Evolutionary conservation across 176 grass and related monocot species (phyloP).

Genomic region (Saccharum officinarum): DNA sequence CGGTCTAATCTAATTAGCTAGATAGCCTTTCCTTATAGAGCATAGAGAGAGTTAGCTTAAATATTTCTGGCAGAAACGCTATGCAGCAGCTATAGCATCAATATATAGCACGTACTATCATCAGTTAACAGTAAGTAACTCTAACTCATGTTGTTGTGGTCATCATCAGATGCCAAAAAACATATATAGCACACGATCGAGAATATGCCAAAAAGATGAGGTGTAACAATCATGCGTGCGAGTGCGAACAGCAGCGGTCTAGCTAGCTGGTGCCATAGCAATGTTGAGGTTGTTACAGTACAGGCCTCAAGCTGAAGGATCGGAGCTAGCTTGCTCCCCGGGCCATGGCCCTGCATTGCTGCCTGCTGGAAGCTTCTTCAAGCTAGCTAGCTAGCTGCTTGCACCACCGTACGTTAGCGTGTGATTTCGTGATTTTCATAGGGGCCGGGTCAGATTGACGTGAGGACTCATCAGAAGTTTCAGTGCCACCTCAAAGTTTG

Average conservation of each 20-base stretch:
- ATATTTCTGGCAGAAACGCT: neutral
- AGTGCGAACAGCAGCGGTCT: neutral
- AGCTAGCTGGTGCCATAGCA: slow-evolving; percentile 41
- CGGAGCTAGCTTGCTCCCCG: neutral
- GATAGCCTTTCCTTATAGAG: neutral
- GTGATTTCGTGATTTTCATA: neutral
- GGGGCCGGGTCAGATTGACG: neutral
- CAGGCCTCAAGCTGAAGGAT: slow-evolving; percentile 18
- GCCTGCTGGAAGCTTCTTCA: slow-evolving; percentile 28
- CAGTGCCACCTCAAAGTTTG: slow-evolving; percentile 68
- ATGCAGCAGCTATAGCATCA: neutral
- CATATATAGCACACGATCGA: neutral
- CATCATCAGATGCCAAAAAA: neutral
- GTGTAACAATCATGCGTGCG: slow-evolving; percentile 34
- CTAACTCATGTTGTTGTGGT: neutral
- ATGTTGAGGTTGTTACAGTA: slow-evolving; percentile 60
- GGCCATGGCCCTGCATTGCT: neutral
- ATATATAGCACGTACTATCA: no score
- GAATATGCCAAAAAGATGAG: slow-evolving; percentile 46
- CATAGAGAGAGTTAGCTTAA: neutral
- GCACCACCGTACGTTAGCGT: slow-evolving; percentile 7
- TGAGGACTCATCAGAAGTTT: slow-evolving; percentile 22
- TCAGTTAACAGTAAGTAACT: no score
- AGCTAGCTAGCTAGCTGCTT: slow-evolving; percentile 6
- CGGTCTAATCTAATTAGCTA: neutral